phyloP scores from a whole-genome alignment of 2,329 filamentous ascomycete species.

The Myriangium duriaei region DNA sequence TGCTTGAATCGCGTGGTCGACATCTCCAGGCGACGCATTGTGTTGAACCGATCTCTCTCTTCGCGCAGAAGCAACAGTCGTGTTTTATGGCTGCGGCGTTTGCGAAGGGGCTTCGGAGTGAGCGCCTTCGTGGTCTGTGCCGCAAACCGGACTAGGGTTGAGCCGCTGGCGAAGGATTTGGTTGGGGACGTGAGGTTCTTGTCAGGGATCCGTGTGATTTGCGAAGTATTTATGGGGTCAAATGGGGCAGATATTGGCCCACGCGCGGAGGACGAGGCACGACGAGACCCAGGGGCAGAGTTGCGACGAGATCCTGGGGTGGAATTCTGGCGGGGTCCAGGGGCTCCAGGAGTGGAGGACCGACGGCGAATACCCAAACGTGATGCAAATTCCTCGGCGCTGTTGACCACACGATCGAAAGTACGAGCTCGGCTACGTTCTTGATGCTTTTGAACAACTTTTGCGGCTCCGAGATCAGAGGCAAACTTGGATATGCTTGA shows the following conservation, averaged over 20 bases:
- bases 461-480: constrained; percentile 46
- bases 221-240: constrained; percentile 9
- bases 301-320: too few relatives aligned
- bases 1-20: constrained; percentile 52
- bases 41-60: constrained; percentile 29
- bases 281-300: too few relatives aligned
- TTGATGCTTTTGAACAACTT: constrained; percentile 49
- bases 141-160: constrained; percentile 13
- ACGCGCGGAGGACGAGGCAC: too few relatives aligned
- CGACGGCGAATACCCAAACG: constrained; percentile 16
- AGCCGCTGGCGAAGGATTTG: neutral
- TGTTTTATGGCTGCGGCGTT: constrained; percentile 19
- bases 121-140: constrained; percentile 12
- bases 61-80: constrained; percentile 45
- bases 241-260: constrained; percentile 14
- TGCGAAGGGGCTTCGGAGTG: constrained; percentile 7
- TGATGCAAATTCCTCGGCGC: constrained; percentile 36
- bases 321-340: constrained; percentile 13
- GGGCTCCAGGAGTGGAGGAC: constrained; percentile 12
- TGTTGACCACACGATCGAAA: constrained; percentile 41
- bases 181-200: neutral
- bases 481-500: constrained; percentile 62
- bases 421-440: constrained; percentile 42
- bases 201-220: neutral
- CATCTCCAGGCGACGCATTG: constrained; percentile 63